Evolutionary conservation across 2,329 filamentous ascomycete species (phyloP).

Genomic region (Aspergillus hiratsukae): DNA sequence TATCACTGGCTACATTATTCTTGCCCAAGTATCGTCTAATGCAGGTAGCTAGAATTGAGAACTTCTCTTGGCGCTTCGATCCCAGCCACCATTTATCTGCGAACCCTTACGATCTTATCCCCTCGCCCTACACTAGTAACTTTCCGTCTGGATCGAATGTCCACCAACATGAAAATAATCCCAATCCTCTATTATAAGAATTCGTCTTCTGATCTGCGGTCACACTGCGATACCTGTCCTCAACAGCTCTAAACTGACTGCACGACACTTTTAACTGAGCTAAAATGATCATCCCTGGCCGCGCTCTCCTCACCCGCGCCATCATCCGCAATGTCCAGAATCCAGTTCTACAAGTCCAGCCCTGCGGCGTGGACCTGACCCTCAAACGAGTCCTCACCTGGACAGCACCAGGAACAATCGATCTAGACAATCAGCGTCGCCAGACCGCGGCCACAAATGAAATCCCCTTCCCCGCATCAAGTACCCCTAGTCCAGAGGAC

Average conservation of each 20-base stretch:
- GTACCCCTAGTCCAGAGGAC: background rate
- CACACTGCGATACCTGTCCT: too few species aligned
- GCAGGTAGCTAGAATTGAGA: too few species aligned
- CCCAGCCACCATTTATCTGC: too few species aligned
- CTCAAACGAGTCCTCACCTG: background rate
- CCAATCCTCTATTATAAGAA: too few species aligned
- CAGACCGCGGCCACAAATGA: background rate
- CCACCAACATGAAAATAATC: too few species aligned
- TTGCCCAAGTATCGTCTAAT: too few species aligned
- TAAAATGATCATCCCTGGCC: background rate
- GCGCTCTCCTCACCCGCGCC: background rate
- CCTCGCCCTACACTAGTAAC: too few species aligned
- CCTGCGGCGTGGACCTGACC: background rate
- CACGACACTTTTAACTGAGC: background rate
- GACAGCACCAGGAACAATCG: background rate
- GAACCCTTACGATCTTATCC: too few species aligned
- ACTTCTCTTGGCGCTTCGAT: too few species aligned
- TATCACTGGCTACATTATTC: too few species aligned
- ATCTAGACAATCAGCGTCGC: background rate
- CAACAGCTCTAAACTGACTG: background rate
- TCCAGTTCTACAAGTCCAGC: background rate
- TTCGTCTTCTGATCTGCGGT: too few species aligned
- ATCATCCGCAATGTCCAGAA: background rate
- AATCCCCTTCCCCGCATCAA: conserved; percentile 8
- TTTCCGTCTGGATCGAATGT: too few species aligned